Evolutionary conservation across 2,329 filamentous ascomycete genomes (phyloP).

Genomic region (Sporothrix brunneoviolacea): DNA sequence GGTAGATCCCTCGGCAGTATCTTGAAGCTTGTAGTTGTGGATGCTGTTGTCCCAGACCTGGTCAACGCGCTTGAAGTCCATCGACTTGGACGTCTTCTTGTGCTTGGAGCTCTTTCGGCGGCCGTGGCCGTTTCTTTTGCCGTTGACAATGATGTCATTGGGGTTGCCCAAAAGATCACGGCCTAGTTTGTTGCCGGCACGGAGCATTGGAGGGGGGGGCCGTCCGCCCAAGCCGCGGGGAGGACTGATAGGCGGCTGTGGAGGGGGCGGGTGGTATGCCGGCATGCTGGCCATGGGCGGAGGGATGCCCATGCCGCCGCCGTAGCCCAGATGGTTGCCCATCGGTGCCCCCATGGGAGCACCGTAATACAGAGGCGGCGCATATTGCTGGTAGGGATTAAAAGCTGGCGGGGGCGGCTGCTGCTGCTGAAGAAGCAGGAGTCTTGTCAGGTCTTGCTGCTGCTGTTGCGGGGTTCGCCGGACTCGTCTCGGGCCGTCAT

Average conservation of each 20-base stretch:
- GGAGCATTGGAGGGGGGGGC: not conserved
- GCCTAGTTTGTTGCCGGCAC: not conserved
- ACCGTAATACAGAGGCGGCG: constrained; percentile 2
- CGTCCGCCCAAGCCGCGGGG: not conserved
- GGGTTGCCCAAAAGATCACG: not conserved
- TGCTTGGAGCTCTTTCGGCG: not conserved
- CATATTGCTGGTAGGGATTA: constrained; percentile 7
- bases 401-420: constrained; percentile 2
- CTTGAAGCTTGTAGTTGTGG: constrained; percentile 48
- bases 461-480: constrained; percentile 3
- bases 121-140: not conserved
- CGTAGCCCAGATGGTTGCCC: not conserved
- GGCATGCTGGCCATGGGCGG: not conserved
- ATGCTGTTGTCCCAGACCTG: constrained; percentile 46
- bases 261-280: not conserved
- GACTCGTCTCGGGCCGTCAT: not conserved
- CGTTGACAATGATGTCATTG: not conserved
- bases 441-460: constrained; percentile 1
- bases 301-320: not conserved
- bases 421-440: constrained; percentile 9
- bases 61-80: constrained; percentile 47
- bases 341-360: not conserved
- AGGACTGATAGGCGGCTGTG: not conserved
- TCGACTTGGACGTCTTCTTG: constrained; percentile 18
- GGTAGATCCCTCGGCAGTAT: constrained; percentile 40